Conservation (phyloP, 805 yeast genomes). For the Danielozyma ontarioensis region DNA sequence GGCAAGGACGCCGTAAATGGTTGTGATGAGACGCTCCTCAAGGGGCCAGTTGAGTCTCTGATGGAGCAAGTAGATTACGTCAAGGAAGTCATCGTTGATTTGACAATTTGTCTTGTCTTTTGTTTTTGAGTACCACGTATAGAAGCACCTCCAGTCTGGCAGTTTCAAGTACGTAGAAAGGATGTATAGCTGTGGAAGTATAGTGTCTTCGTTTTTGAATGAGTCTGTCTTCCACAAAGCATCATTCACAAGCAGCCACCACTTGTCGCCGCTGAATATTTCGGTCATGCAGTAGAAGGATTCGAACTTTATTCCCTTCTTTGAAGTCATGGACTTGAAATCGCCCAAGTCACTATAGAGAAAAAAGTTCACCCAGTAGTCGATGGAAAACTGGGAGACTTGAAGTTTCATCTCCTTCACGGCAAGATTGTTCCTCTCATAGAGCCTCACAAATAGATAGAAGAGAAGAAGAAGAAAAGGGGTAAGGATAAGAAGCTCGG, state of each 20-base stretch:
- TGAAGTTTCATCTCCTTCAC: too few relatives aligned
- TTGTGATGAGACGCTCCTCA: constrained; percentile 28
- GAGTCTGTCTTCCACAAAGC: constrained; percentile 14
- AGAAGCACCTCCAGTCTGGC: constrained; percentile 21
- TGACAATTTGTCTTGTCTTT: constrained; percentile 10
- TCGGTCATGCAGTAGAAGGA: constrained; percentile 16
- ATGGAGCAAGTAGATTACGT: constrained; percentile 20
- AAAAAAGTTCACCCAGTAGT: constrained; percentile 19
- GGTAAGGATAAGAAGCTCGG: too few relatives aligned
- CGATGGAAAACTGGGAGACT: constrained; percentile 1
- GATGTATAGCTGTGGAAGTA: background rate
- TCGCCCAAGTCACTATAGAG: constrained; percentile 10
- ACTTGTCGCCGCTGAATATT: constrained; percentile 10
- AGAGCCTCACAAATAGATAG: too few relatives aligned
- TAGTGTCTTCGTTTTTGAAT: constrained; percentile 5
- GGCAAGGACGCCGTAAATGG: constrained; percentile 26
- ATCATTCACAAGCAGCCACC: constrained; percentile 23
- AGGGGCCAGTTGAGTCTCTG: constrained; percentile 25
- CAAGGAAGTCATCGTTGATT: constrained; percentile 21
- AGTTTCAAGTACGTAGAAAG: background rate
- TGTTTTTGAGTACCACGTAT: constrained; percentile 13
- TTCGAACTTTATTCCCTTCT: constrained; percentile 7
- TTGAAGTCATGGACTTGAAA: constrained; percentile 4
- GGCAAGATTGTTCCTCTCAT: too few relatives aligned
- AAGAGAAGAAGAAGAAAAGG: too few relatives aligned